Percentiles rank a stretch among this genome's conserved stretches.
Conservation (phyloP, 116 monocot species). For the Trichopus zeylanicus region DNA sequence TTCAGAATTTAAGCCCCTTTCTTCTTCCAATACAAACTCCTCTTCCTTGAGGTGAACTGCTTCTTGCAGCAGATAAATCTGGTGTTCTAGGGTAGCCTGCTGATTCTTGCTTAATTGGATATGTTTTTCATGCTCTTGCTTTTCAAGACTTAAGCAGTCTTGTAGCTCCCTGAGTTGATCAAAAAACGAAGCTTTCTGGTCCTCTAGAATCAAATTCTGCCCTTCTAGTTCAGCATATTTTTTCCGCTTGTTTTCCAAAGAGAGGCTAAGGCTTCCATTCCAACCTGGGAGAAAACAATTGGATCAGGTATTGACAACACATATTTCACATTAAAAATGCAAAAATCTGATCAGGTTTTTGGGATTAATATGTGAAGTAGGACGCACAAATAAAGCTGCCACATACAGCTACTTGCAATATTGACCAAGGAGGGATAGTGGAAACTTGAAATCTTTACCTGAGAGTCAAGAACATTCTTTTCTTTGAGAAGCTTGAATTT, state of each 20-base stretch:
- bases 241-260: constrained; percentile 35
- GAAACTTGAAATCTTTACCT: constrained; percentile 13
- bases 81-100: constrained; percentile 18
- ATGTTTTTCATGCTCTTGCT: constrained; percentile 33
- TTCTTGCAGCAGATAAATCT: constrained; percentile 37
- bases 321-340: background rate
- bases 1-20: constrained; percentile 26
- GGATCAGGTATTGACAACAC: background rate
- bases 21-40: constrained; percentile 39
- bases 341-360: too few species aligned
- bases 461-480: constrained; percentile 35
- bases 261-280: constrained; percentile 20
- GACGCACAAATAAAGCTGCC: background rate
- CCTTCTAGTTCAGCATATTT: constrained; percentile 47
- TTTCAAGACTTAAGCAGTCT: constrained; percentile 21
- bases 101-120: constrained; percentile 19
- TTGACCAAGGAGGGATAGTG: background rate
- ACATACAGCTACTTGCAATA: background rate
- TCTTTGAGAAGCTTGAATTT: constrained; percentile 40
- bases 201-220: constrained; percentile 27
- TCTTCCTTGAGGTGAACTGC: constrained; percentile 20
- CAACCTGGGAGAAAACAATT: constrained; percentile 40
- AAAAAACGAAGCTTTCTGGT: constrained; percentile 29
- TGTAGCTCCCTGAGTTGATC: constrained; percentile 38
- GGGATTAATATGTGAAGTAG: background rate